Percentiles rank a stretch among this genome's conserved stretches.
Evolutionary conservation across 805 yeast species (phyloP).

Genomic region (Cyberlindnera maritima): DNA sequence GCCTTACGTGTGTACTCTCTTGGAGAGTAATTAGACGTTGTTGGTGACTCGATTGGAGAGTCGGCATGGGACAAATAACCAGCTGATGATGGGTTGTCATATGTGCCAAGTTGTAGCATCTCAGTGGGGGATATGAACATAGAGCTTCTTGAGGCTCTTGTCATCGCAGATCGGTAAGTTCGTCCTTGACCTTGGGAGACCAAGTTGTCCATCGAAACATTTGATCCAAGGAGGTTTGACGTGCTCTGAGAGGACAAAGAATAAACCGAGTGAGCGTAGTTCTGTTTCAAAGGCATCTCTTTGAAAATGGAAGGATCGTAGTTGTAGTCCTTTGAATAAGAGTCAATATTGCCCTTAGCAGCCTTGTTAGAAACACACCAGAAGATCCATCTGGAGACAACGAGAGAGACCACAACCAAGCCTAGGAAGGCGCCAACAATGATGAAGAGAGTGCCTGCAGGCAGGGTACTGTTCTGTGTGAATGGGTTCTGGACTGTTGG

Average conservation of each 20-base stretch:
- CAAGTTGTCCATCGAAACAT: conserved; percentile 19
- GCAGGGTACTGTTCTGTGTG: conserved; percentile 43
- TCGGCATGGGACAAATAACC: conserved; percentile 12
- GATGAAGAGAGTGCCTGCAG: conserved; percentile 75
- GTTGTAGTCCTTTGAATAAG: conserved; percentile 9
- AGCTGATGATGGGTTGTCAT: conserved; percentile 9
- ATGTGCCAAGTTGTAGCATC: conserved; percentile 28
- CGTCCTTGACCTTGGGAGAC: conserved; percentile 20
- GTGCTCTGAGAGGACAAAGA: conserved; percentile 32
- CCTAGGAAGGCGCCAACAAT: conserved; percentile 71
- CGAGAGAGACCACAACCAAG: conserved; percentile 30
- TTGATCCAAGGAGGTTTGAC: conserved; percentile 23
- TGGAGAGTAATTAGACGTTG: not conserved
- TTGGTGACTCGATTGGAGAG: conserved; percentile 25
- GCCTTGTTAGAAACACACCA: conserved; percentile 28
- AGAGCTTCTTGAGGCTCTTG: conserved; percentile 36
- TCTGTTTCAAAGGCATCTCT: conserved; percentile 16
- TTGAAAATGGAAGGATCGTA: conserved; percentile 25
- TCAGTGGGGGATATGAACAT: conserved; percentile 54
- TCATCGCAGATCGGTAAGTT: conserved; percentile 25
- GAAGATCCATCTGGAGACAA: conserved; percentile 26
- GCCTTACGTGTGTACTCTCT: conserved; percentile 9
- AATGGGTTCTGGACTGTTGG: conserved; percentile 48
- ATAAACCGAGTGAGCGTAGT: conserved; percentile 28
- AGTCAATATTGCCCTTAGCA: conserved; percentile 21